Evolutionary conservation across 371 early-diverging fungal species (phyloP).

Genomic region (Vairimorpha necatrix): DNA sequence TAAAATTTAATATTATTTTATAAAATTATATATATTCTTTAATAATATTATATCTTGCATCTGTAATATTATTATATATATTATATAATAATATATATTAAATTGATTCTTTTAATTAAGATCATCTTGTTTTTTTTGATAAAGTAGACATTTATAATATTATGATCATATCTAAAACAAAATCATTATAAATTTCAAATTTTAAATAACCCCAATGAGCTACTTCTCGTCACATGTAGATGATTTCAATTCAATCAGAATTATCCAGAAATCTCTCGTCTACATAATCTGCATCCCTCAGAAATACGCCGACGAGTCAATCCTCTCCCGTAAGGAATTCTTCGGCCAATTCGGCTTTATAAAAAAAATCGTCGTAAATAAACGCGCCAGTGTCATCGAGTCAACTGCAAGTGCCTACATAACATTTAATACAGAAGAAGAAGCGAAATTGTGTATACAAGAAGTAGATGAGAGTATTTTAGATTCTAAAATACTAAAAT

Average conservation of each 20-base stretch:
- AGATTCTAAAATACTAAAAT: slow-evolving; percentile 60
- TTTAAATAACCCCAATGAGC: background rate
- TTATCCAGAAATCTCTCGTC: slow-evolving; percentile 65
- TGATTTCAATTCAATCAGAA: slow-evolving; percentile 53
- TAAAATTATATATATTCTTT: background rate
- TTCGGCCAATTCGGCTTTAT: slow-evolving; percentile 66
- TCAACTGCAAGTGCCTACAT: slow-evolving; percentile 62
- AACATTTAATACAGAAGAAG: slow-evolving; percentile 57
- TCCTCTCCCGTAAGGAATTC: slow-evolving; percentile 60
- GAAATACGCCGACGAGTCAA: slow-evolving; percentile 61
- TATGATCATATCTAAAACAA: no score
- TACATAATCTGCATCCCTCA: slow-evolving; percentile 65
- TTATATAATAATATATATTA: no score
- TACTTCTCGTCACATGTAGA: background rate
- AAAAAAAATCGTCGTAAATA: slow-evolving; percentile 64
- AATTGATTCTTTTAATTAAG: no score
- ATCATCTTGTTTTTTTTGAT: no score
- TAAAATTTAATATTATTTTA: background rate
- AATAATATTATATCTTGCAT: no score
- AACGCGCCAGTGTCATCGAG: slow-evolving; percentile 42
- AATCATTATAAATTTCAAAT: background rate
- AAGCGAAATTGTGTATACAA: slow-evolving; percentile 61
- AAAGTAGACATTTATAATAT: no score
- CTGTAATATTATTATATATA: no score
- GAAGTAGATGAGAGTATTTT: slow-evolving; percentile 63